Conservation (phyloP, 345 rosid genomes). For the Gossypium longicalyx region DNA sequence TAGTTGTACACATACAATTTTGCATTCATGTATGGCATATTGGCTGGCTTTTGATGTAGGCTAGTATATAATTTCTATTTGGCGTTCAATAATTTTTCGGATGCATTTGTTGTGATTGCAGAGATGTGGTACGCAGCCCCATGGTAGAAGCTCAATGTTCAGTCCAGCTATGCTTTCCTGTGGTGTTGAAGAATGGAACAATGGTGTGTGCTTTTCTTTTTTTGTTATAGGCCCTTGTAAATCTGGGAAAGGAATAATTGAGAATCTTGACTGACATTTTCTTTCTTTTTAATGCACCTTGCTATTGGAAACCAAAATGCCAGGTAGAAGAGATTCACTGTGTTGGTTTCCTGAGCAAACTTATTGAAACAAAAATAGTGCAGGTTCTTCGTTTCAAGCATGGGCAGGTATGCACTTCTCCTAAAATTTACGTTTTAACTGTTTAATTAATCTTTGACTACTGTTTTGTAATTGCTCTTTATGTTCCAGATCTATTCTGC, state of each 20-base stretch:
- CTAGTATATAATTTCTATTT: not conserved
- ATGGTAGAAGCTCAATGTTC: slow-evolving; percentile 95
- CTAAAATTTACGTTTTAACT: not conserved
- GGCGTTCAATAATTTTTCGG: not conserved
- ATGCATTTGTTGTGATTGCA: slow-evolving; percentile 22
- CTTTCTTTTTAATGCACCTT: slow-evolving; percentile 20
- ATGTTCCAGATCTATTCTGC: slow-evolving; percentile 75
- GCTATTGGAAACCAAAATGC: slow-evolving; percentile 18
- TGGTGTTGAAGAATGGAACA: slow-evolving; percentile 78
- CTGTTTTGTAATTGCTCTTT: slow-evolving; percentile 13
- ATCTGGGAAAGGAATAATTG: slow-evolving; percentile 6
- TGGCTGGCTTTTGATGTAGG: not conserved
- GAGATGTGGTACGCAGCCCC: slow-evolving; percentile 80
- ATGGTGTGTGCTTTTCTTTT: slow-evolving; percentile 47
- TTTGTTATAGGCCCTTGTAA: not conserved
- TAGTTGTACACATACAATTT: too few relatives aligned
- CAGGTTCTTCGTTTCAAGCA: slow-evolving; percentile 89
- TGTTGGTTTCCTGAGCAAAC: slow-evolving; percentile 77
- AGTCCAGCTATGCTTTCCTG: slow-evolving; percentile 92
- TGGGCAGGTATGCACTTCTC: slow-evolving; percentile 59
- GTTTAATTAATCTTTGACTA: slow-evolving; percentile 17
- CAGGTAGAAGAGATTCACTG: slow-evolving; percentile 87
- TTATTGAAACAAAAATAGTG: slow-evolving; percentile 78
- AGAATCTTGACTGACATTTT: not conserved
- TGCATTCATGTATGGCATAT: not conserved